Conservation (phyloP, 352 stramenopile species). For the Pythium aristosporum region DNA sequence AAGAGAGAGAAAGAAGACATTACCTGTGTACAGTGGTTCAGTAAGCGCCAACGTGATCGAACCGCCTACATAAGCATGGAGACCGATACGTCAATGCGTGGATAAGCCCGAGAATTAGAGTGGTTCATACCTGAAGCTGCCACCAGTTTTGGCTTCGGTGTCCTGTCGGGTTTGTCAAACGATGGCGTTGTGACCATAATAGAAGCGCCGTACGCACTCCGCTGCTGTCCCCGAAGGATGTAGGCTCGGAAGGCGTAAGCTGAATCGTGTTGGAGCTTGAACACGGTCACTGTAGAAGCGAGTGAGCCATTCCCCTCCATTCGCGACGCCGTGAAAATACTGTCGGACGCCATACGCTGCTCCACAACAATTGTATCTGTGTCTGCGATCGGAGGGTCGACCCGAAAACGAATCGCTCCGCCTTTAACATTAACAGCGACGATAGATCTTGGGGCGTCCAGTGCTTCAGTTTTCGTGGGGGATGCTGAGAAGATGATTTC, state of each 20-base stretch:
- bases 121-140: constrained; percentile 36
- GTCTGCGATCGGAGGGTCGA: constrained; percentile 1
- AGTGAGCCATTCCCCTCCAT: constrained; percentile 12
- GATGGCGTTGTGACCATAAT: constrained; percentile 33
- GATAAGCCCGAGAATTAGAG: background rate
- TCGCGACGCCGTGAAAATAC: constrained; percentile 26
- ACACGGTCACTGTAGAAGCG: constrained; percentile 25
- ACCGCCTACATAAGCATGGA: constrained; percentile 6
- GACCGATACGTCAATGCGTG: background rate
- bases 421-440: constrained; percentile 13
- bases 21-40: constrained; percentile 27
- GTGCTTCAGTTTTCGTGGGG: background rate
- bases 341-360: constrained; percentile 31
- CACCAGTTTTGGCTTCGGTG: constrained; percentile 34
- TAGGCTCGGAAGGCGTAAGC: constrained; percentile 49
- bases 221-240: constrained; percentile 13
- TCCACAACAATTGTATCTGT: constrained; percentile 23
- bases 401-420: constrained; percentile 13
- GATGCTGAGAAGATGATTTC: constrained; percentile 13
- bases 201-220: constrained; percentile 31
- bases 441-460: constrained; percentile 1
- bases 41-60: constrained; percentile 19
- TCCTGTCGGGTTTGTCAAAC: constrained; percentile 33
- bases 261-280: constrained; percentile 49
- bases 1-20: background rate